phyloP scores from a whole-genome alignment of 2,329 filamentous ascomycete genomes.

The Paraphoma sp. region DNA sequence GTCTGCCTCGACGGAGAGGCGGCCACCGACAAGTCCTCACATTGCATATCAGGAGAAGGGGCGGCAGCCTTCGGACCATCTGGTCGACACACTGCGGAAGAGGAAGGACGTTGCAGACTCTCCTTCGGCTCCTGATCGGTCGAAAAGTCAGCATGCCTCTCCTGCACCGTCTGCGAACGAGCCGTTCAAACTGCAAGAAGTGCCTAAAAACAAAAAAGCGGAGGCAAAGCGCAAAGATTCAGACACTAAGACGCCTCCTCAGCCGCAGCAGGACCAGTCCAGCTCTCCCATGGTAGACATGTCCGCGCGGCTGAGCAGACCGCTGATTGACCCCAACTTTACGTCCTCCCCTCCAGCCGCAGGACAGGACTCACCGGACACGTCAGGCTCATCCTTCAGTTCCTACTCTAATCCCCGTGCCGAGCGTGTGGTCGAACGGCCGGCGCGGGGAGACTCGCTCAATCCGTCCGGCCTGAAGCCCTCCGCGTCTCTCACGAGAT shows the following conservation, averaged over 20 bases:
- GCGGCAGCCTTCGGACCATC: constrained; percentile 67
- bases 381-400: constrained; percentile 46
- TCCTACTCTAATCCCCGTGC: constrained; percentile 19
- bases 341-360: constrained; percentile 49
- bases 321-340: constrained; percentile 41
- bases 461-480: constrained; percentile 52
- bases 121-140: constrained; percentile 58
- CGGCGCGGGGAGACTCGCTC: constrained; percentile 68
- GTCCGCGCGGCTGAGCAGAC: constrained; percentile 40
- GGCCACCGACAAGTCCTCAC: constrained; percentile 71
- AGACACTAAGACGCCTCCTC: constrained; percentile 48
- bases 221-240: constrained; percentile 54
- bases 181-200: constrained; percentile 79
- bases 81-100: constrained; percentile 62
- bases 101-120: constrained; percentile 46
- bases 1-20: constrained; percentile 53
- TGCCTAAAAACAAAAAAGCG: constrained; percentile 69
- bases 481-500: constrained; percentile 58
- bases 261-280: constrained; percentile 28
- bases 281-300: constrained; percentile 52
- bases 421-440: constrained; percentile 52
- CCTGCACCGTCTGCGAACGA: constrained; percentile 44
- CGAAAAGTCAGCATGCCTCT: constrained; percentile 45
- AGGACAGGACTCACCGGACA: constrained; percentile 42
- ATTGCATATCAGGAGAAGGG: constrained; percentile 90